These are phyloP conservation scores for Phytophthora litchii DNA, from an alignment of 352 stramenopile species.

Conservation along the genomic window DNA sequence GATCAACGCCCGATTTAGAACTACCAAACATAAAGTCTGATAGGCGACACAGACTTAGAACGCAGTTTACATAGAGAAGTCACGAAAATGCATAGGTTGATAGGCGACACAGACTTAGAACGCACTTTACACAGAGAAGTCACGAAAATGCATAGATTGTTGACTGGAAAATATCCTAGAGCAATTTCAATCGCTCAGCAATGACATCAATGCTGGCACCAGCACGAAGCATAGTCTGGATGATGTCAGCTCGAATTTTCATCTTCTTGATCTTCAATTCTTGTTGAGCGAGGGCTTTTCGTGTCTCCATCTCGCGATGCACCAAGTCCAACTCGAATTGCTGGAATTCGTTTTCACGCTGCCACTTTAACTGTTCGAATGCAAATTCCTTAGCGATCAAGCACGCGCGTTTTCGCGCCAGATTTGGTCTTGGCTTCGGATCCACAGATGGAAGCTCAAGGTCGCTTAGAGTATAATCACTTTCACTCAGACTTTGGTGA, in stretches of 20 bases:
- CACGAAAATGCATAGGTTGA: too few species aligned
- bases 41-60: too few species aligned
- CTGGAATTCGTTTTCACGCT: conserved; percentile 28
- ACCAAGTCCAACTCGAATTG: conserved; percentile 27
- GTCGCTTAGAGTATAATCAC: conserved; percentile 13
- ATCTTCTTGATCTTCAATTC: conserved; percentile 27
- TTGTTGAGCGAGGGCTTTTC: conserved; percentile 19
- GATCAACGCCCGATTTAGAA: too few species aligned
- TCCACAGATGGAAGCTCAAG: conserved; percentile 4
- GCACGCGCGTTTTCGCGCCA: conserved; percentile 26
- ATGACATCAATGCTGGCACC: conserved; percentile 18
- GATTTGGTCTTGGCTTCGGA: conserved; percentile 6
- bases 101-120: too few species aligned
- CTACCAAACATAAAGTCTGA: too few species aligned
- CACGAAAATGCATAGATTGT: too few species aligned
- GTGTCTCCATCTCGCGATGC: conserved; percentile 29
- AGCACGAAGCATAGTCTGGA: conserved; percentile 27
- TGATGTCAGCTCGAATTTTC: conserved; percentile 27
- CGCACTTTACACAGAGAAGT: too few species aligned
- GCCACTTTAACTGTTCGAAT: conserved; percentile 34
- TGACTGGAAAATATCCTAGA: conserved; percentile 8
- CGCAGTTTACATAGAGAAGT: too few species aligned
- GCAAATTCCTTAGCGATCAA: conserved; percentile 29
- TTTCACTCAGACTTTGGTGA: conserved; percentile 13
- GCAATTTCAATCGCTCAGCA: conserved; percentile 20